Evolutionary conservation across 306 rosid species (phyloP).

Genomic region (Nissolia schottii): DNA sequence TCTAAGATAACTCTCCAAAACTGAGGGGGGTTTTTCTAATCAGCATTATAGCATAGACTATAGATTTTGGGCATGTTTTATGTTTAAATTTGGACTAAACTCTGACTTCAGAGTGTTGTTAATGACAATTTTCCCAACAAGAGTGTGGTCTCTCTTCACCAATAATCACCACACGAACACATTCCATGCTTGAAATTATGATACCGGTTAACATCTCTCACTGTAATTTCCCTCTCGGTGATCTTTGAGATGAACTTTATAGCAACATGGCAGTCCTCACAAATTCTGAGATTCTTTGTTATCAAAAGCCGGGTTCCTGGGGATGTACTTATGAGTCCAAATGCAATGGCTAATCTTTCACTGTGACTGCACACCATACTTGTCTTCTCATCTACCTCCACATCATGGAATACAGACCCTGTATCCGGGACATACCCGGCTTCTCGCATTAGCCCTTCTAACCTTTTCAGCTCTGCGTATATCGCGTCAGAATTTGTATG

Average conservation of each 20-base stretch:
- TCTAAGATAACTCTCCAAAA: neutral
- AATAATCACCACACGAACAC: conserved; percentile 64
- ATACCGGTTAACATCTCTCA: conserved; percentile 77
- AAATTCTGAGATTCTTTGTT: conserved; percentile 65
- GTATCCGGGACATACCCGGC: conserved; percentile 68
- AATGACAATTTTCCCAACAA: neutral
- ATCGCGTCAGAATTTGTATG: conserved; percentile 54
- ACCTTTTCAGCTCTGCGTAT: conserved; percentile 56
- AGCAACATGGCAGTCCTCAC: conserved; percentile 80
- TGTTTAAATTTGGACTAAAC: neutral
- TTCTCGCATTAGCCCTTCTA: conserved; percentile 64
- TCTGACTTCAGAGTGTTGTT: neutral
- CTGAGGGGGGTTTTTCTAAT: neutral
- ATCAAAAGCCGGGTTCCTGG: conserved; percentile 62
- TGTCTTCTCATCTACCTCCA: conserved; percentile 73
- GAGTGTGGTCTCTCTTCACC: conserved; percentile 34
- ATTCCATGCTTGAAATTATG: conserved; percentile 62
- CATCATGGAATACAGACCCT: conserved; percentile 73
- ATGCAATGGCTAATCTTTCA: conserved; percentile 81
- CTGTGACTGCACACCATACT: conserved; percentile 65
- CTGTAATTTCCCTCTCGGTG: conserved; percentile 55
- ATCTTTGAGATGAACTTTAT: conserved; percentile 67
- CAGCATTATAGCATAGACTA: neutral
- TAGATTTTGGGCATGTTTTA: neutral
- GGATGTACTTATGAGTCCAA: conserved; percentile 66